phyloP scores from a whole-genome alignment of 148 eudicot genomes.

The Nyssa sinensis region DNA sequence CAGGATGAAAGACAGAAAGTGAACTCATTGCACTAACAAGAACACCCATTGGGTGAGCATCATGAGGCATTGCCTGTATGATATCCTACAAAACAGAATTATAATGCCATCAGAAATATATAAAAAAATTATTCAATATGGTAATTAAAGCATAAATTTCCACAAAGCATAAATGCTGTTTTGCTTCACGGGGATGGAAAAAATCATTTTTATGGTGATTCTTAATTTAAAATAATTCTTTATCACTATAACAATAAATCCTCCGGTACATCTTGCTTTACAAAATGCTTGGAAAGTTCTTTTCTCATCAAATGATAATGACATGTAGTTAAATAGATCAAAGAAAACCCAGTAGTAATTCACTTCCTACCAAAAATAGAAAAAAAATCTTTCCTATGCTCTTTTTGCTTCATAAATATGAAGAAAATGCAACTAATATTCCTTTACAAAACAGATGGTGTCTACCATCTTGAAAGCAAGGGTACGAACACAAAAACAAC shows the following conservation, averaged over 20 bases:
- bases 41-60: slow-evolving; percentile 99
- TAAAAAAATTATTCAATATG: neutral
- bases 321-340: too few relatives aligned
- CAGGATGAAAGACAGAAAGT: slow-evolving; percentile 93
- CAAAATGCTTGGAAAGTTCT: neutral
- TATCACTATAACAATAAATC: too few relatives aligned
- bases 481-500: neutral
- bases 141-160: neutral
- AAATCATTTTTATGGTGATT: neutral
- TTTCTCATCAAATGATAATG: neutral
- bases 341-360: too few relatives aligned
- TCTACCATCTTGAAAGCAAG: neutral
- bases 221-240: neutral
- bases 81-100: slow-evolving; percentile 63
- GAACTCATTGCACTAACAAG: slow-evolving; percentile 96
- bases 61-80: slow-evolving; percentile 96
- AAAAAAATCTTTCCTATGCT: neutral
- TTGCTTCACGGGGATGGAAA: neutral
- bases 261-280: neutral
- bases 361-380: too few relatives aligned
- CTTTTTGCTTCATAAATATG: neutral
- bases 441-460: too few relatives aligned
- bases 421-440: neutral
- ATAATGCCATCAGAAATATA: neutral
- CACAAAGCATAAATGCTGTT: neutral